These are phyloP conservation scores for Setaria italica DNA, from an alignment of 202 grass and related monocot genomes.

Conservation along the genomic window DNA sequence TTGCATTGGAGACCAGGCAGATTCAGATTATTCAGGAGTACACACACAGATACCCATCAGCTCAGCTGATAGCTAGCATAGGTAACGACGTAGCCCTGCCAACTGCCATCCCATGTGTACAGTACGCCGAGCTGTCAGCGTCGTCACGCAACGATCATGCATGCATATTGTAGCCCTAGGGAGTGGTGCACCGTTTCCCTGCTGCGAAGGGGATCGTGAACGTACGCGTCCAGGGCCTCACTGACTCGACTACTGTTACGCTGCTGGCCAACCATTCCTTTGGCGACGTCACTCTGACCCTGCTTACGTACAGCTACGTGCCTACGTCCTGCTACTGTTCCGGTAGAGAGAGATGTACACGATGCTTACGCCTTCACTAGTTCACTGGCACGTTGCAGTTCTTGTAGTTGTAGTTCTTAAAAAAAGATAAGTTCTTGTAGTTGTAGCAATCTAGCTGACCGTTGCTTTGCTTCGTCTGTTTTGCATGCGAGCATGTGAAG, in stretches of 20 bases:
- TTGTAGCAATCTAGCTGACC: too few species aligned
- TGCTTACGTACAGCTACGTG: not conserved
- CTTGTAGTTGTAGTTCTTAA: too few species aligned
- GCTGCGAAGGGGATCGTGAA: not conserved
- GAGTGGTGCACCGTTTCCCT: slow-evolving; percentile 40
- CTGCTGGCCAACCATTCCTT: not conserved
- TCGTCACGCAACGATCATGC: slow-evolving; percentile 41
- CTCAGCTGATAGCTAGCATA: not conserved
- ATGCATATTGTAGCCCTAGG: slow-evolving; percentile 44
- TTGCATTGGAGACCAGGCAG: slow-evolving; percentile 32
- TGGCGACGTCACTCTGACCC: not conserved
- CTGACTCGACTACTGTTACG: not conserved
- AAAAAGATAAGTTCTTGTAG: not conserved
- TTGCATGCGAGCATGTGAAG: too few species aligned
- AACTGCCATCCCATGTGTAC: slow-evolving; percentile 22
- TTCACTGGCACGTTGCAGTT: not conserved
- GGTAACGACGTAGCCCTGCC: not conserved
- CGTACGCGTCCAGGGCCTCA: not conserved
- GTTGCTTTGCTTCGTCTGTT: not conserved
- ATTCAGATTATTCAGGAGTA: slow-evolving; percentile 11
- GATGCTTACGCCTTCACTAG: not conserved
- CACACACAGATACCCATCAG: not conserved
- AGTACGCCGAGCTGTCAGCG: slow-evolving; percentile 34
- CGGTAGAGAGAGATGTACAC: not conserved
- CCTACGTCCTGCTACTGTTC: not conserved